Evolutionary conservation across 129 eudicot genomes (phyloP), one percentile per base, ranked within the genome.

Genomic region (Chrysanthemum seticuspe): DNA sequence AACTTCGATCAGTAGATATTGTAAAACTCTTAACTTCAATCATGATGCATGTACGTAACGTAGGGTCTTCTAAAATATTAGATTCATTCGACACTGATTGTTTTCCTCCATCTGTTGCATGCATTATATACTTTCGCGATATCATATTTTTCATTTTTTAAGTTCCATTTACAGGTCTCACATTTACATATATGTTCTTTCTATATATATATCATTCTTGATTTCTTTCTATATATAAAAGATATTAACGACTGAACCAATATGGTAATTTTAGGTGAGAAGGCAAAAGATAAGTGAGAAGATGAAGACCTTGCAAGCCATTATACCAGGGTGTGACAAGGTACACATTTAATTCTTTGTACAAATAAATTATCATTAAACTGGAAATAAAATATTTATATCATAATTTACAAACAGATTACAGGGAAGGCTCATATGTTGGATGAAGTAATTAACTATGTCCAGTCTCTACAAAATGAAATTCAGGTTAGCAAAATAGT

Each of bases 311-410:
- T 76, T 91, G 74, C 97, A 91, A 79, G 82, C 85, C 62, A 85
- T 91, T 80, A 96, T 91, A 62, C 97, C 97, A 48, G 97, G 97
- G 66, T 91, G 97, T 83, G 91, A 91, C 82, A 91, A 91, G 97
- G 97, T 86, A 80, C 59, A 61, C 50, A 65, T 13, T 29, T 49
- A 15, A 52, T 40, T 9, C 55, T 19, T 29, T 9, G 21, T 13
- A 23, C 36, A 13, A 49, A 1, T 7, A 15, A 8, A 6, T 49
- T 10, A 13, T 51, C 63, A 13, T 8, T 19, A 5, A 45, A 4
- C 21, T 8, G 64, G 71, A 81, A 6, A 13, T 16, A 57, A 40
- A 13, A 3, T 47, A 21, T 12, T 44, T n/a, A 25, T 61, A 16
- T 71, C 8, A n/a, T 5, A 63, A 21, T 15, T 48, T 68, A 21